phyloP scores from a whole-genome alignment of 176 grass and related monocot species.

The Puya raimondii region DNA sequence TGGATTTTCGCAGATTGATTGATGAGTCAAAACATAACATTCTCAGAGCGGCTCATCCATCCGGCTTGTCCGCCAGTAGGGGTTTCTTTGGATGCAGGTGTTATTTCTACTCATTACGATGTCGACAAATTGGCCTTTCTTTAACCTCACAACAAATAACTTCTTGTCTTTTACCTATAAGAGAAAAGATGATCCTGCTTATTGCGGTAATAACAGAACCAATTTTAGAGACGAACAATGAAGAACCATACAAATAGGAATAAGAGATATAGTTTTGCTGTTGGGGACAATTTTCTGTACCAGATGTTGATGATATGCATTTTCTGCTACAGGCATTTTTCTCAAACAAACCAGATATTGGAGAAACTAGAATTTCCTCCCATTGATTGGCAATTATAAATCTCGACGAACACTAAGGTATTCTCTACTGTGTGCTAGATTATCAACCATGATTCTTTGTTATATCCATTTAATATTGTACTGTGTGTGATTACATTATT shows the following conservation, averaged over 20 bases:
- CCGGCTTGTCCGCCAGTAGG: slow-evolving; percentile 21
- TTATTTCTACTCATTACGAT: background rate
- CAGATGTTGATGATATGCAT: too few species aligned
- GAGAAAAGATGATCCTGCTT: too few species aligned
- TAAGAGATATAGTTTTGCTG: too few species aligned
- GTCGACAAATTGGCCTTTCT: too few species aligned
- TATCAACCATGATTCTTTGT: background rate
- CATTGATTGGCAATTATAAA: slow-evolving; percentile 83
- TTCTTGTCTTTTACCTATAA: too few species aligned
- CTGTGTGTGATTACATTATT: too few species aligned
- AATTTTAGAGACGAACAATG: too few species aligned
- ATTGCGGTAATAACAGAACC: too few species aligned
- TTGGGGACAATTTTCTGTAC: too few species aligned
- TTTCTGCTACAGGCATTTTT: slow-evolving; percentile 56
- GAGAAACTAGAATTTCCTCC: slow-evolving; percentile 45
- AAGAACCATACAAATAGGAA: too few species aligned
- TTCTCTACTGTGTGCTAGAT: background rate
- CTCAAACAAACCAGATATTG: slow-evolving; percentile 70
- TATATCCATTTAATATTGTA: background rate
- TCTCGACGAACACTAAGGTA: background rate
- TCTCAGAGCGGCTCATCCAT: slow-evolving; percentile 28
- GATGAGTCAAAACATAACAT: slow-evolving; percentile 26
- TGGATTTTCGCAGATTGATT: slow-evolving; percentile 9
- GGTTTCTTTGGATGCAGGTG: slow-evolving; percentile 30
- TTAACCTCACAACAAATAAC: too few species aligned